phyloP scores from a whole-genome alignment of 805 yeast genomes.

The Kurtzmaniella cleridarum region DNA sequence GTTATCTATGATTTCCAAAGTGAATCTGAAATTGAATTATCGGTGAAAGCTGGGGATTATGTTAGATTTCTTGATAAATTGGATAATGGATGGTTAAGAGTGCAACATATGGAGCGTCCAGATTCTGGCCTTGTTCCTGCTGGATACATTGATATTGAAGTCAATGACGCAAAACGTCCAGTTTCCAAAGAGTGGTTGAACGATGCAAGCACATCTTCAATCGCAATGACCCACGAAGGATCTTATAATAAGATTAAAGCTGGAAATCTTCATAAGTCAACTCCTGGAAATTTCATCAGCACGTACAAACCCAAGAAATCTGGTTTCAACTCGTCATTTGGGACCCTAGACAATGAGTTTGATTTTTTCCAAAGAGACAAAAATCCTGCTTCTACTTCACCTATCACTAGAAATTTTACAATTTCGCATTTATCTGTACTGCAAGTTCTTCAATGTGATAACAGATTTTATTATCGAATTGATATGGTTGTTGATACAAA shows the following conservation, averaged over 20 bases:
- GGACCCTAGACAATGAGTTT: slow-evolving; percentile 2
- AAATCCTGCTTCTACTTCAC: not conserved
- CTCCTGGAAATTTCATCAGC: too few relatives aligned
- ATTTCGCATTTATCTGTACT: slow-evolving; percentile 12
- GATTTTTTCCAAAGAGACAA: slow-evolving; percentile 3
- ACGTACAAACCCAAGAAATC: not conserved
- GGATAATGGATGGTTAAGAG: slow-evolving; percentile 38
- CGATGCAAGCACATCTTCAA: slow-evolving; percentile 9
- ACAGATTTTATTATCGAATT: slow-evolving; percentile 31
- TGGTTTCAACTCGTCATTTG: too few relatives aligned
- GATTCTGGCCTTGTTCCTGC: slow-evolving; percentile 32
- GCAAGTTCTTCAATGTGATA: slow-evolving; percentile 20
- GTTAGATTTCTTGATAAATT: slow-evolving; percentile 27
- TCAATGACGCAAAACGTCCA: slow-evolving; percentile 32
- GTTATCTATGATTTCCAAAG: slow-evolving; percentile 29
- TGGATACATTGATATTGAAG: slow-evolving; percentile 32
- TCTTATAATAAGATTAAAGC: not conserved
- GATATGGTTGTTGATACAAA: slow-evolving; percentile 17
- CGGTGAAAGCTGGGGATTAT: slow-evolving; percentile 21
- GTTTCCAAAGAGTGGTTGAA: slow-evolving; percentile 27
- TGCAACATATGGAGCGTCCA: slow-evolving; percentile 11
- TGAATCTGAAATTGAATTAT: slow-evolving; percentile 21
- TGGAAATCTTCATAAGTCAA: too few relatives aligned
- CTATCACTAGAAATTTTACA: not conserved
- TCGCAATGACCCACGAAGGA: not conserved